phyloP scores from a whole-genome alignment of 345 rosid genomes.

The Xanthoceras sorbifolium region DNA sequence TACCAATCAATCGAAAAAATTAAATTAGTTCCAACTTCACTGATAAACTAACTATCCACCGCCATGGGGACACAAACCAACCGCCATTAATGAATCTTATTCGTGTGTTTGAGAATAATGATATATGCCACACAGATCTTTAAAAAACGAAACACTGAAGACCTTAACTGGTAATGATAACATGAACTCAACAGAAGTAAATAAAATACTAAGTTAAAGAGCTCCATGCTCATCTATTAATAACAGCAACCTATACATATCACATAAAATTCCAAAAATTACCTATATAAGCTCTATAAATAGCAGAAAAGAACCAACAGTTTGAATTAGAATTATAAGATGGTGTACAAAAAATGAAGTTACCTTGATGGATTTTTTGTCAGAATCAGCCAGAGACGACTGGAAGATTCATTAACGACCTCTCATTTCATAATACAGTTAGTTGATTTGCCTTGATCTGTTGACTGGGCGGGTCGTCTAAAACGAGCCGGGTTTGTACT shows the following conservation, averaged over 20 bases:
- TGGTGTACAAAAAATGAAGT: neutral
- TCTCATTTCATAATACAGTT: slow-evolving; percentile 33
- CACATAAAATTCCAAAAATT: neutral
- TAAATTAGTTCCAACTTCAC: neutral
- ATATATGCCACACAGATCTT: neutral
- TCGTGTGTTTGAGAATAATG: neutral
- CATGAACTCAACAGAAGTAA: neutral
- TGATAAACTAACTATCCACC: neutral
- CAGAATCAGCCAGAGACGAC: neutral
- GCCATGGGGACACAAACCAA: neutral
- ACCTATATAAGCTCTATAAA: neutral
- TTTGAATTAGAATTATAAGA: neutral
- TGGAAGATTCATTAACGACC: slow-evolving; percentile 14
- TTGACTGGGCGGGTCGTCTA: neutral
- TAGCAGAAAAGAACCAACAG: neutral
- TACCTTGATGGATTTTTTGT: slow-evolving; percentile 8
- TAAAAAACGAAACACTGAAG: neutral
- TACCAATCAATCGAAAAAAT: neutral
- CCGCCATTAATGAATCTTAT: neutral
- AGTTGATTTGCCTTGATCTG: slow-evolving; percentile 21
- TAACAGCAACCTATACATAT: neutral
- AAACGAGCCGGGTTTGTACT: slow-evolving; percentile 11
- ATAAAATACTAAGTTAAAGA: no score
- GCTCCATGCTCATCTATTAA: no score
- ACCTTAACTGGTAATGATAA: neutral